phyloP scores from a whole-genome alignment of 345 rosid species.

The Moringa oleifera region DNA sequence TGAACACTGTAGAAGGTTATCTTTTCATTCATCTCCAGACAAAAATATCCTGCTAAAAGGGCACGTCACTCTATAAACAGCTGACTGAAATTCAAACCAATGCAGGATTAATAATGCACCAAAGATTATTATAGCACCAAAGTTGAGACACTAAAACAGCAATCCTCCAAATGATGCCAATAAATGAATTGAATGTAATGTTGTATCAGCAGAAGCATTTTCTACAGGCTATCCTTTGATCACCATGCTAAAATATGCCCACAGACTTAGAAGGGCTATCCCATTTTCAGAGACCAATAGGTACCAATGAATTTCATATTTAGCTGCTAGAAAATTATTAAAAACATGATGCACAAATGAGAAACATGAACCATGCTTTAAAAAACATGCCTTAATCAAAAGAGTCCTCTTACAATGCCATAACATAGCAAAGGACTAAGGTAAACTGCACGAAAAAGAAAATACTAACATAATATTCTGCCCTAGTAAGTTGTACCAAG shows the following conservation, averaged over 20 bases:
- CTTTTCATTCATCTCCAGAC: conserved; percentile 15
- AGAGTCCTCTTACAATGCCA: no score
- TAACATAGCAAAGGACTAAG: not conserved
- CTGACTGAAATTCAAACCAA: not conserved
- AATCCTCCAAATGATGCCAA: not conserved
- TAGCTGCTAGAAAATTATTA: not conserved
- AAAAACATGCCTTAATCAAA: no score
- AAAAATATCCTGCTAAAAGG: conserved; percentile 13
- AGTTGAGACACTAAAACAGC: not conserved
- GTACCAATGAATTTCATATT: not conserved
- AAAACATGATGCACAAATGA: not conserved
- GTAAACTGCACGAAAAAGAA: not conserved
- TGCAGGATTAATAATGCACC: not conserved
- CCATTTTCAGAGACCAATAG: not conserved
- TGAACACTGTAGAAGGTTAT: conserved; percentile 11
- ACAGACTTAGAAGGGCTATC: not conserved
- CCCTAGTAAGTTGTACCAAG: no score
- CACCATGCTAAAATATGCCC: not conserved
- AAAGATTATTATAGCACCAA: not conserved
- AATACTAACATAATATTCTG: no score
- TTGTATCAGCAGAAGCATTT: not conserved
- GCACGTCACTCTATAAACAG: conserved; percentile 9
- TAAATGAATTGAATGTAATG: no score
- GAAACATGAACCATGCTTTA: no score
- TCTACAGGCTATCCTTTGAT: not conserved